These are phyloP conservation scores for Colletotrichum agaves DNA, from an alignment of 2,329 filamentous ascomycete genomes.

Conservation along the genomic window DNA sequence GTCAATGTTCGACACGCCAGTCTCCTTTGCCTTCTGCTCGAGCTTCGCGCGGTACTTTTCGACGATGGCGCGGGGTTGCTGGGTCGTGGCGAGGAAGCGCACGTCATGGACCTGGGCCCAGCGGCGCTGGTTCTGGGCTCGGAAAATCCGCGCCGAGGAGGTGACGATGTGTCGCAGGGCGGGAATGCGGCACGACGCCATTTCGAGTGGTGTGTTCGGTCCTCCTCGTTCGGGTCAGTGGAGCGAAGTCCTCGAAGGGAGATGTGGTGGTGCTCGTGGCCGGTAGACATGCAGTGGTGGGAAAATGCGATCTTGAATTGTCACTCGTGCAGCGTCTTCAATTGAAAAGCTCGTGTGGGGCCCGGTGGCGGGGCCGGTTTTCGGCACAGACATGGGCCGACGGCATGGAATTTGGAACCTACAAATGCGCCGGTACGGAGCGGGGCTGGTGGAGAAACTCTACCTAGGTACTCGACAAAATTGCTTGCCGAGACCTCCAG, in stretches of 20 bases:
- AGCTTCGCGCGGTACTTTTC: conserved; percentile 93
- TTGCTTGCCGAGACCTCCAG: too few relatives aligned
- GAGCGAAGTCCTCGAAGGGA: background rate
- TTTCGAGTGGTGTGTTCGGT: conserved; percentile 41
- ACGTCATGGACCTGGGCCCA: conserved; percentile 95
- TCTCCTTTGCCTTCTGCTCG: conserved; percentile 79
- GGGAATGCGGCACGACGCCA: conserved; percentile 61
- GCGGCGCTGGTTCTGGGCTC: conserved; percentile 71
- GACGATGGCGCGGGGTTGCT: conserved; percentile 72
- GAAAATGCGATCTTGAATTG: conserved; percentile 15
- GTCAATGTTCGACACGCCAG: conserved; percentile 76
- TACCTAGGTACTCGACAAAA: too few relatives aligned
- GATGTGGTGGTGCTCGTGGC: conserved; percentile 3
- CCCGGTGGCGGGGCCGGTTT: conserved; percentile 24
- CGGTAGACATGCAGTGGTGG: background rate
- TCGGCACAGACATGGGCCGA: conserved; percentile 17
- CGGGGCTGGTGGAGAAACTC: too few relatives aligned
- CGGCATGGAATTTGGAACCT: too few relatives aligned
- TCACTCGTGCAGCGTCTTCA: conserved; percentile 28
- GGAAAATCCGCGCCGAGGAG: conserved; percentile 46
- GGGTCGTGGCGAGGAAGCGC: conserved; percentile 86
- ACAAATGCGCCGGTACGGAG: too few relatives aligned
- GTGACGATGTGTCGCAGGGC: conserved; percentile 59
- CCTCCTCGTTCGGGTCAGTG: background rate
- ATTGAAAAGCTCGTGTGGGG: conserved; percentile 29